A percentile compares a stretch with the other conserved stretches of the same genome.
Evolutionary conservation across 2,329 filamentous ascomycete species (phyloP).

Genomic region (Coniochaeta pulveracea): DNA sequence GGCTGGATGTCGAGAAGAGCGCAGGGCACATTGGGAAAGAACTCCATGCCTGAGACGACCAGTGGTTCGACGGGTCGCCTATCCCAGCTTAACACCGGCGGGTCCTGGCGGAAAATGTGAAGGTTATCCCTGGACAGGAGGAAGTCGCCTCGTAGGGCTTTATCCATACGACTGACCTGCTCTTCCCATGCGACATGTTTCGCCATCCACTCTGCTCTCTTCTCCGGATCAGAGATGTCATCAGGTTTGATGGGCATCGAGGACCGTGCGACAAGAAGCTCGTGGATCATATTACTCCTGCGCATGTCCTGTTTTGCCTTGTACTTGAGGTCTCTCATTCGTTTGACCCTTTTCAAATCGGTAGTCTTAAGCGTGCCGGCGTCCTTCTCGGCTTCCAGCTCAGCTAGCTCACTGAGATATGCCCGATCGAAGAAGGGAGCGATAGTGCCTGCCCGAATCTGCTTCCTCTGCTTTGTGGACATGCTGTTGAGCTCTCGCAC

Average conservation of each 20-base stretch:
- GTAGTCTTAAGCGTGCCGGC: constrained; percentile 4
- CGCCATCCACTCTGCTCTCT: constrained; percentile 18
- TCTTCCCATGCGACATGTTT: constrained; percentile 23
- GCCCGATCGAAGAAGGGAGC: constrained; percentile 23
- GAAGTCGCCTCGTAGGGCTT: constrained; percentile 23
- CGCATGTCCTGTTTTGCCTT: constrained; percentile 8
- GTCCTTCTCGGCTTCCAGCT: constrained; percentile 20
- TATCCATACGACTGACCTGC: constrained; percentile 20
- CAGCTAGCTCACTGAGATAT: constrained; percentile 28
- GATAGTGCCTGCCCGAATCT: constrained; percentile 9
- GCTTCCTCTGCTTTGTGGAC: constrained; percentile 4
- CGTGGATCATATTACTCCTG: constrained; percentile 7
- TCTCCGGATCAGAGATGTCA: constrained; percentile 6
- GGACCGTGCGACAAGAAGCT: constrained; percentile 23
- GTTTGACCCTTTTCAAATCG: constrained; percentile 6
- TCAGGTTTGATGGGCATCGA: background rate
- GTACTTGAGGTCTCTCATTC: constrained; percentile 9
- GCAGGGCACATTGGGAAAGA: constrained; percentile 49
- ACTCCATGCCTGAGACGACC: constrained; percentile 43
- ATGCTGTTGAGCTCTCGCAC: constrained; percentile 15
- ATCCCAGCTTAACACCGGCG: constrained; percentile 55
- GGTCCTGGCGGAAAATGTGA: constrained; percentile 34
- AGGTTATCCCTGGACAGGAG: constrained; percentile 38
- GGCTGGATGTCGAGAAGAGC: constrained; percentile 59
- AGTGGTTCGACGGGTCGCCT: constrained; percentile 61